phyloP scores from a whole-genome alignment of 2,329 filamentous ascomycete genomes.

The Aspergillus unguis region DNA sequence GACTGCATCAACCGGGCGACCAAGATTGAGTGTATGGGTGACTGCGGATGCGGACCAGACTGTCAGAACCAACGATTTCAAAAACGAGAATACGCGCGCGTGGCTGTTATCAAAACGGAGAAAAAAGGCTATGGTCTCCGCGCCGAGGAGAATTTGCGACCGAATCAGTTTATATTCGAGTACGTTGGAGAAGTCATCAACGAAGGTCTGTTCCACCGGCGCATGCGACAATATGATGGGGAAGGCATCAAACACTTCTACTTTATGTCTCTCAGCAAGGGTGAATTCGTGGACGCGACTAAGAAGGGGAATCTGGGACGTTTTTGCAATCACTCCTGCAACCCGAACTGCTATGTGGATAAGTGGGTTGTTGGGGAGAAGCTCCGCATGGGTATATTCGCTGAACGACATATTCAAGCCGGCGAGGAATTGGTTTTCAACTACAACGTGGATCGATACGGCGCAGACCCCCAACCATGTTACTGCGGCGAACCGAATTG shows the following conservation, averaged over 20 bases:
- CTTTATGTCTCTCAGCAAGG: constrained; percentile 97
- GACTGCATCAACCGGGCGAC: constrained; percentile 98
- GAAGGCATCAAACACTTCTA: constrained; percentile 99
- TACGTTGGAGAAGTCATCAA: constrained; percentile 99
- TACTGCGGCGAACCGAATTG: constrained; percentile 95
- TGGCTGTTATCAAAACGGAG: constrained; percentile 94
- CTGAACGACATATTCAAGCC: constrained; percentile 74
- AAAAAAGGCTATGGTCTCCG: constrained; percentile 96
- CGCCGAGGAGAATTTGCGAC: constrained; percentile 69
- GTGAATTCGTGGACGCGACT: constrained; percentile 95
- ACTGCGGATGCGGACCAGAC: constrained; percentile 79
- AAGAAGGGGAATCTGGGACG: constrained; percentile 93
- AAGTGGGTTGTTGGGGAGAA: constrained; percentile 99
- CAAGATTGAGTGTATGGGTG: constrained; percentile 90
- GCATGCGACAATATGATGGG: constrained; percentile 89
- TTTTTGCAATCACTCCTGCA: constrained; percentile 99
- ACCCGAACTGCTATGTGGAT: constrained; percentile 97
- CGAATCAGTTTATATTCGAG: constrained; percentile 93
- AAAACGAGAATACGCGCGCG: constrained; percentile 80
- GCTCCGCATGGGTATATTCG: constrained; percentile 98
- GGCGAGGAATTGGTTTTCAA: constrained; percentile 98
- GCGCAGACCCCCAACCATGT: constrained; percentile 92
- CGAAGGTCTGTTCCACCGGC: constrained; percentile 79
- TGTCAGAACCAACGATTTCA: constrained; percentile 97
- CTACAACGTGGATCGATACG: constrained; percentile 98